Evolutionary conservation across 805 yeast species (phyloP), one percentile per base, ranked within the genome.

Genomic region (Sugiyamaella chiloensis): DNA sequence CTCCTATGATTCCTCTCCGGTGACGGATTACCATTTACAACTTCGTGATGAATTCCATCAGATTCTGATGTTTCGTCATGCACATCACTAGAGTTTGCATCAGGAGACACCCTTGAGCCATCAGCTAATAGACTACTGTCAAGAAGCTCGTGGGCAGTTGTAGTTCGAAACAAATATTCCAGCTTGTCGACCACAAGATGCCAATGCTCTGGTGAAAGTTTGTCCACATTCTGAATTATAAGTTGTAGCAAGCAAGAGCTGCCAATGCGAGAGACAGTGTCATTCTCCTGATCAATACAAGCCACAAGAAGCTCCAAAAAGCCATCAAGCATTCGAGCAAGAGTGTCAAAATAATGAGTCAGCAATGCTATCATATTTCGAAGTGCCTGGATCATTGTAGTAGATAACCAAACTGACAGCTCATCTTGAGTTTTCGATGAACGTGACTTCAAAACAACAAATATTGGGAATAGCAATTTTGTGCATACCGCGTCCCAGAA

Each of bases 201-300:
- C 99, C 99, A 93, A 57, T 95, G 91, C 5, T 68, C 68, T 8
- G 68, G 73, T 17, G 67, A 63, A 60, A 93, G 87, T 58, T 79
- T 80, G 6, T 66, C 57, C 55, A 82, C 78, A 61, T 93, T 95
- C 53, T 85, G 85, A n/a, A 82, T 67, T 48, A 93, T 75, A 52
- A 93, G 72, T 54, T 83, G 85, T 56, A 85, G 84, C 50, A 93
- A 73, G 63, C 99, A 90, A 6, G 91, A 80, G 60, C 95, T 78
- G 27, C 99, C 99, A 55, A 91, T 91, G 58, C 96, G 76, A 0
- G 97, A 95, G 58, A 95, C 89, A 0, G 98, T 90, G 60, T 93
- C 99, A 63, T 93, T 91, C 58, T 90, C 96, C 65, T 93, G 99
- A 58, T 96, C 88, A 43, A 93, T 87, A 67, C 99, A 93, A 4